Percentiles rank a stretch among this genome's conserved stretches.
Evolutionary conservation across 2,329 filamentous ascomycete genomes (phyloP).

Genomic region (Hirsutella rhossiliensis): DNA sequence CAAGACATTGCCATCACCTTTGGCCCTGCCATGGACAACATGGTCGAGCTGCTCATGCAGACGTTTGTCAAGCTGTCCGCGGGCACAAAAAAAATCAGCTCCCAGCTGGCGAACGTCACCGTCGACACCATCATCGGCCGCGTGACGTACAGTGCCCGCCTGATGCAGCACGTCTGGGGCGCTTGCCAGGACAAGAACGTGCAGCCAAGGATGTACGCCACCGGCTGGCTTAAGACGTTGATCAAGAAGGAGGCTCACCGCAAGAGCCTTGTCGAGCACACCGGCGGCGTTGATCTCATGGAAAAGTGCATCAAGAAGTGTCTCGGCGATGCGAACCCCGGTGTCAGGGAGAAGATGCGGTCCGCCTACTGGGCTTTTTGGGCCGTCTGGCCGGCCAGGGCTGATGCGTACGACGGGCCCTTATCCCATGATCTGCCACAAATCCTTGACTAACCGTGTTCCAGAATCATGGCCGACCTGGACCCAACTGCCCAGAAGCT

Average conservation of each 20-base stretch:
- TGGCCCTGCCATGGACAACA: constrained; percentile 69
- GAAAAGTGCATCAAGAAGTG: constrained; percentile 86
- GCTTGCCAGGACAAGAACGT: constrained; percentile 91
- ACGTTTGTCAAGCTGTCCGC: constrained; percentile 81
- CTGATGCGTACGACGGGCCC: constrained; percentile 49
- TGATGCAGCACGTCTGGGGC: constrained; percentile 74
- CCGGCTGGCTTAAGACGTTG: constrained; percentile 75
- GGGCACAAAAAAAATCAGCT: constrained; percentile 84
- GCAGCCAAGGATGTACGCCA: constrained; percentile 66
- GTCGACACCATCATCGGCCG: constrained; percentile 72
- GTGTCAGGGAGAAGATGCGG: constrained; percentile 77
- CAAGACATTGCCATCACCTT: constrained; percentile 73
- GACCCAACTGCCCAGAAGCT: constrained; percentile 69
- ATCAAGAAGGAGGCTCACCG: constrained; percentile 67
- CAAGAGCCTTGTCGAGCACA: constrained; percentile 73
- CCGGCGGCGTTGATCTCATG: constrained; percentile 68
- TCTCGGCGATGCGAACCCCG: constrained; percentile 78
- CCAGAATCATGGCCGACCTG: constrained; percentile 64
- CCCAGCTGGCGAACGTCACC: constrained; percentile 68
- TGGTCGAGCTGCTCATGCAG: constrained; percentile 85
- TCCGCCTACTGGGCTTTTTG: constrained; percentile 79
- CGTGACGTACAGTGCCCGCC: constrained; percentile 65
- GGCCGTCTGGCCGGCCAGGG: constrained; percentile 63
- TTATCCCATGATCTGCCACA: neutral
- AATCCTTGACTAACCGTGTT: constrained; percentile 9